A percentile compares a stretch with the other conserved stretches of the same genome.
phyloP scores from a whole-genome alignment of 2,329 filamentous ascomycete genomes.

The Diaporthe caulivora region DNA sequence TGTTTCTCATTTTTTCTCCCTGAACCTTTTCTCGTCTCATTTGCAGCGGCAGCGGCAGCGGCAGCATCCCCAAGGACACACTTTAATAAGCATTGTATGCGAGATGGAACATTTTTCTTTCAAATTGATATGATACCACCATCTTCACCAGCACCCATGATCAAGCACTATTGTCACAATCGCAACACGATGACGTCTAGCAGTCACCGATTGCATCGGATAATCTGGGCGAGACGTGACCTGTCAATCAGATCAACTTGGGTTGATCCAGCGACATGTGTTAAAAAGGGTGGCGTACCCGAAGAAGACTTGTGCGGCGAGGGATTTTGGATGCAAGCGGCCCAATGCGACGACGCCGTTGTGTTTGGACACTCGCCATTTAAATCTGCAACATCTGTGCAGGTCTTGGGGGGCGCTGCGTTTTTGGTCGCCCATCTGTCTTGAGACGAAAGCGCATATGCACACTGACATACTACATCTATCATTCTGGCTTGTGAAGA shows the following conservation, averaged over 20 bases:
- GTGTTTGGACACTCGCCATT: background rate
- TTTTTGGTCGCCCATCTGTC: background rate
- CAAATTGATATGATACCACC: slow-evolving; percentile 30
- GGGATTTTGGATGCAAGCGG: background rate
- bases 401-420: background rate
- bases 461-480: background rate
- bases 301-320: background rate
- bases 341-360: background rate
- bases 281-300: slow-evolving; percentile 2
- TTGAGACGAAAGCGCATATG: background rate
- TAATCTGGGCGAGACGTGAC: slow-evolving; percentile 1
- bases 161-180: background rate
- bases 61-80: slow-evolving; percentile 33
- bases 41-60: slow-evolving; percentile 33
- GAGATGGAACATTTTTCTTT: slow-evolving; percentile 26
- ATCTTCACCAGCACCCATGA: background rate
- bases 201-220: background rate
- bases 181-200: background rate
- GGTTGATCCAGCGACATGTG: background rate
- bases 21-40: slow-evolving; percentile 18
- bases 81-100: slow-evolving; percentile 38
- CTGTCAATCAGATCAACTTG: slow-evolving; percentile 2
- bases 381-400: slow-evolving; percentile 15
- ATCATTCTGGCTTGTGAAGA: background rate
- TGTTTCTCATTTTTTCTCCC: slow-evolving; percentile 26